Evolutionary conservation across 441 rosid species (phyloP), one percentile per base, ranked within the genome.

Genomic region (Aquilaria agallochum): DNA sequence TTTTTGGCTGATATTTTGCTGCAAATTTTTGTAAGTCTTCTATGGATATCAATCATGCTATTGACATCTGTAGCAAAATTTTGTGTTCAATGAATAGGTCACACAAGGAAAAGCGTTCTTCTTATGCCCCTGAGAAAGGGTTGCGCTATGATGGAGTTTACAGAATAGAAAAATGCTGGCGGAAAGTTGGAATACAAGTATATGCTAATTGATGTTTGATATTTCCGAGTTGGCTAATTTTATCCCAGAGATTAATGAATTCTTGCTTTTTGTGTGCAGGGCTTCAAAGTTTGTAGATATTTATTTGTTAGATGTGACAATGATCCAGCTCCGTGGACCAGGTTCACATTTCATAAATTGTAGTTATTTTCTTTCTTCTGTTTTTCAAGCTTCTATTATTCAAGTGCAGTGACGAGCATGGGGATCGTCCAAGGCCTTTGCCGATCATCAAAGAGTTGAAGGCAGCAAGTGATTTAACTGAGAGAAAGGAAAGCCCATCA

Each of bases 261-360:
- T 60, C 55, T 9, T 53, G 20, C 44, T 53, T 49, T 64, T 61
- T 11, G 6, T 60, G 53, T 53, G 20, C 55, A 83, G 95, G 89
- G 91, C 20, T 73, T 74, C 9, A 69, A 79, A 57, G 87, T 83
- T 5, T 85, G 89, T 51, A 65, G 89, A 40, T 88, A 83, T 72
- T 59, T 85, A 32, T 85, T 88, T 69, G 91, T 85, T 3, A 76
- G 89, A 62, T 85, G 95, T 53, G 95, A 88, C 68, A 88, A 88
- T 62, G 85, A 81, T 10, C 86, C 88, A 47, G 89, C 91, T 56
- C 91, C 89, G 2, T 88, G 95, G 95, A 85, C 86, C 27, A 88
- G 88, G 95, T 88, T 69, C 53, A 50, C 57, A 5, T 52, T 53
- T 8, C 40, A 42, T 31, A 5, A 30, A 48, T 58, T 20, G 6